Conservation (phyloP, 768 basidiomycete species). For the Tulasnella sp. region DNA sequence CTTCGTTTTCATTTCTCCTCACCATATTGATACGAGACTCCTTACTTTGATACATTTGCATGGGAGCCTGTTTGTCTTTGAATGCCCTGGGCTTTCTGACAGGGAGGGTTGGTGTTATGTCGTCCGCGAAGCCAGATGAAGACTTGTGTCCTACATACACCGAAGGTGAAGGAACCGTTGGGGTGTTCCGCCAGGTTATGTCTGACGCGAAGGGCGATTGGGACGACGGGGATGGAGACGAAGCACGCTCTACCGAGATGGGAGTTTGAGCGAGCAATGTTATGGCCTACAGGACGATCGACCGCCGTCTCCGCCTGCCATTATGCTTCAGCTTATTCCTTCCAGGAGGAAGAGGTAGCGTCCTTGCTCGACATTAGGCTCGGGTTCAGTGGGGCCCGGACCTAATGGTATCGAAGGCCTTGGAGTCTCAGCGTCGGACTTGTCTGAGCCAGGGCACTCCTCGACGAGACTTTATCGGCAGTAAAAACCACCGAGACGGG, state of each 20-base stretch:
- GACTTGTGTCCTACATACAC: too few species aligned
- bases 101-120: too few species aligned
- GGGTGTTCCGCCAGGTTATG: background rate
- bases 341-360: background rate
- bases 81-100: too few species aligned
- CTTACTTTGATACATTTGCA: too few species aligned
- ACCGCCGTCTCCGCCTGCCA: background rate
- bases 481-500: too few species aligned
- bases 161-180: too few species aligned
- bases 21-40: too few species aligned
- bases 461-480: too few species aligned
- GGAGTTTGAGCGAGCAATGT: background rate
- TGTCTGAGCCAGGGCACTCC: background rate
- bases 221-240: background rate
- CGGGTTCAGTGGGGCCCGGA: background rate
- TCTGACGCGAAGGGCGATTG: background rate
- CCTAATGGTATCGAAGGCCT: background rate
- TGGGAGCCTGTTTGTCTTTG: too few species aligned
- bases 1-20: too few species aligned
- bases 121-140: too few species aligned
- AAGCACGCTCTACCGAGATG: background rate
- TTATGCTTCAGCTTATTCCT: background rate
- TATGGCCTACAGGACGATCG: background rate
- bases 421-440: background rate
- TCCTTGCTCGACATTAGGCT: background rate